These are phyloP conservation scores for Bryopsis sp. DNA, from an alignment of 139 green algal genomes.

Conservation along the genomic window DNA sequence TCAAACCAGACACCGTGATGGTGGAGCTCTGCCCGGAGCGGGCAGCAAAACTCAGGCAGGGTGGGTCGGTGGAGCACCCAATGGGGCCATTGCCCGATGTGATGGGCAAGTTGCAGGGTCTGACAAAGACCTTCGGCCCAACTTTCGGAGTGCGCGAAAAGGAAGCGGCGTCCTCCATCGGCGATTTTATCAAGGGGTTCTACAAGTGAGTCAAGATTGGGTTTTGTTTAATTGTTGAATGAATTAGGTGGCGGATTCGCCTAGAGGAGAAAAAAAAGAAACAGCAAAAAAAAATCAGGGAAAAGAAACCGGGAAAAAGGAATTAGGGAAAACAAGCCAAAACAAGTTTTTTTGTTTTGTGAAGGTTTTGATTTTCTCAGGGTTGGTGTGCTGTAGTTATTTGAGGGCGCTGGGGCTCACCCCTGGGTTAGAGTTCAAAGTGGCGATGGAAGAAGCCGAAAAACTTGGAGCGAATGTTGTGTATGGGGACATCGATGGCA, in stretches of 20 bases:
- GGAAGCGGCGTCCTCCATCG: not conserved
- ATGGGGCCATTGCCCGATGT: not conserved
- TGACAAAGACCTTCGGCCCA: not conserved
- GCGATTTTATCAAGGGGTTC: constrained; percentile 14
- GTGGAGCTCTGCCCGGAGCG: constrained; percentile 39
- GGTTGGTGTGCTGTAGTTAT: constrained; percentile 16
- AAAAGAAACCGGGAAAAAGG: too few species aligned
- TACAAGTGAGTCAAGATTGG: not conserved
- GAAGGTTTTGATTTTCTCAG: not conserved
- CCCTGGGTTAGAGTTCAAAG: constrained; percentile 41
- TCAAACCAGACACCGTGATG: constrained; percentile 39
- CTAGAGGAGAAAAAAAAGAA: too few species aligned
- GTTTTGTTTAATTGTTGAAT: not conserved
- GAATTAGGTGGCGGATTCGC: not conserved
- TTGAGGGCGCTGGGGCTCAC: constrained; percentile 30
- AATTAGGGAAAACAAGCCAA: too few species aligned
- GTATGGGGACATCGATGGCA: not conserved
- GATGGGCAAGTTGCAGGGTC: not conserved
- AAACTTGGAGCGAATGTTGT: not conserved
- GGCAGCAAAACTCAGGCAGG: constrained; percentile 20
- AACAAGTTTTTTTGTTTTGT: too few species aligned
- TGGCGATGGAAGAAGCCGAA: constrained; percentile 39
- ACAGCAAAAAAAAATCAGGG: too few species aligned
- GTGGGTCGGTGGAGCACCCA: not conserved
- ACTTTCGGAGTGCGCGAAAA: not conserved